Percentiles rank a stretch among this genome's conserved stretches.
These are phyloP conservation scores for Tuber borchii DNA, from an alignment of 495 filamentous ascomycete species.

Conservation along the genomic window DNA sequence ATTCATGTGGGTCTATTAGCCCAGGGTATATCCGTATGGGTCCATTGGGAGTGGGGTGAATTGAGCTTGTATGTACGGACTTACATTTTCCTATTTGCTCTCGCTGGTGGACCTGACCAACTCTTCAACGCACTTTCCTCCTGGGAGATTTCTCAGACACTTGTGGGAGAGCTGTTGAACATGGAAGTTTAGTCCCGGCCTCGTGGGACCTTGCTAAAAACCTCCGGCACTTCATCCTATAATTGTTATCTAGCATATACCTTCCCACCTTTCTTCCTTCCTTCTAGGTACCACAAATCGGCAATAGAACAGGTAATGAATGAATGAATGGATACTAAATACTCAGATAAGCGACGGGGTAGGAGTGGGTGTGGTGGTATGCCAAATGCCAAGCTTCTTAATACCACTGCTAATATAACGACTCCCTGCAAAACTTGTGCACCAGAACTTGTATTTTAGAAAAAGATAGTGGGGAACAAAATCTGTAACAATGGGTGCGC, in stretches of 20 bases:
- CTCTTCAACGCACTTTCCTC: neutral
- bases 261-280: neutral
- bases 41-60: neutral
- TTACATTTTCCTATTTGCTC: neutral
- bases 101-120: neutral
- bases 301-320: neutral
- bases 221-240: neutral
- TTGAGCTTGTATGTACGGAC: neutral
- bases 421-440: neutral
- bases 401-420: neutral
- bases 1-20: neutral
- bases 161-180: neutral
- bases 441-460: neutral
- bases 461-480: neutral
- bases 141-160: neutral
- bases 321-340: neutral
- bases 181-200: neutral
- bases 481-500: neutral
- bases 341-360: neutral
- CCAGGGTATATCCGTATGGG: neutral
- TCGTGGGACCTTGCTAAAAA: neutral
- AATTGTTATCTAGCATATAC: neutral
- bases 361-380: neutral
- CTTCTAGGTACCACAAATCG: neutral
- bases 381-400: neutral